phyloP scores from a whole-genome alignment of 2,329 filamentous ascomycete species.

The Colletotrichum viniferum region DNA sequence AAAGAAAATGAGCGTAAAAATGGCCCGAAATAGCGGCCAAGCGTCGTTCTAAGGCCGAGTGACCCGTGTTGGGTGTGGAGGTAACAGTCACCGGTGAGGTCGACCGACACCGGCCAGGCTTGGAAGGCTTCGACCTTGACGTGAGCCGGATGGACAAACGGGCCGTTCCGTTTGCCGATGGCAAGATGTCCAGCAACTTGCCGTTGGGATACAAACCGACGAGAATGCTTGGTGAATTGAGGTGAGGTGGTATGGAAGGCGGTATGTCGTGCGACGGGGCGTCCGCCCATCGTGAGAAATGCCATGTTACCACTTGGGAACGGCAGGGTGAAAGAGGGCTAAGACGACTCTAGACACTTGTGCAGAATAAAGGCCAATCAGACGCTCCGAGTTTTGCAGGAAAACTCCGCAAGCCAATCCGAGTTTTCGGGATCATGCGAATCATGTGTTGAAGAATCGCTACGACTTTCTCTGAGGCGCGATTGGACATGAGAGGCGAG shows the following conservation, averaged over 20 bases:
- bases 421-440: constrained; percentile 32
- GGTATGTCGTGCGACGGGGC: not conserved
- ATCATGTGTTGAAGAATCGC: constrained; percentile 33
- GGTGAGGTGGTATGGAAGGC: not conserved
- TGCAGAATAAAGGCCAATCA: constrained; percentile 15
- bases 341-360: not conserved
- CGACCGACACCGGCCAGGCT: not conserved
- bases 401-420: constrained; percentile 17
- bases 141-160: not conserved
- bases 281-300: not conserved
- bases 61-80: not conserved
- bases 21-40: constrained; percentile 4
- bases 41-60: not conserved
- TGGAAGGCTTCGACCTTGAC: not conserved
- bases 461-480: constrained; percentile 6
- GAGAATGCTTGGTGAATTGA: not conserved
- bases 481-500: not conserved
- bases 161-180: constrained; percentile 5
- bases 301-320: not conserved
- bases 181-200: not conserved
- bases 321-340: not conserved
- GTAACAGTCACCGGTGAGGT: not conserved
- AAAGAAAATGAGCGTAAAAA: not conserved
- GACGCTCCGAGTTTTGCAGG: not conserved
- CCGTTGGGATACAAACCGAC: not conserved